Percentiles rank a stretch among this genome's conserved stretches.
Evolutionary conservation across 352 stramenopile species (phyloP).

Genomic region (Globisporangium orthogonon): DNA sequence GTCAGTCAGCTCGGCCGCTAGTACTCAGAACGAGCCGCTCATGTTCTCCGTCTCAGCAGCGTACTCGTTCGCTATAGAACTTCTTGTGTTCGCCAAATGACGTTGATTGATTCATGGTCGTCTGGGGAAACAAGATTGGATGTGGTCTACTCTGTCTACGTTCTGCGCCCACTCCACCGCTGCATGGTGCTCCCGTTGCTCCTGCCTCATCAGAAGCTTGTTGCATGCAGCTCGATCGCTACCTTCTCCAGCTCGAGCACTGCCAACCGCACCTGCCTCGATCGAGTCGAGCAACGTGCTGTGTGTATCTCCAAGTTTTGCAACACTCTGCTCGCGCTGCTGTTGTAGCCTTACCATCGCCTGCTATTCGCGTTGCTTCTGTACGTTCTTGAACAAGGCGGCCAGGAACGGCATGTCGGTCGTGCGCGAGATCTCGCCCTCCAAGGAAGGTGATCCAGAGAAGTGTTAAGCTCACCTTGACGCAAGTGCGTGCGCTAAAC

Average conservation of each 20-base stretch:
- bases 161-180: too few species aligned
- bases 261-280: too few species aligned
- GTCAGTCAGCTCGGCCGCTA: not conserved
- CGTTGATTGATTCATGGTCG: not conserved
- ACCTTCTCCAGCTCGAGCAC: too few species aligned
- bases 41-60: conserved; percentile 43
- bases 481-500: conserved; percentile 14
- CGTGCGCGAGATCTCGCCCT: conserved; percentile 18
- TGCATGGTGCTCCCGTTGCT: too few species aligned
- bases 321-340: conserved; percentile 2
- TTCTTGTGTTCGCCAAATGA: not conserved
- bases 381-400: not conserved
- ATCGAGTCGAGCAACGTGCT: too few species aligned
- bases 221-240: too few species aligned
- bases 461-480: conserved; percentile 16
- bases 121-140: too few species aligned
- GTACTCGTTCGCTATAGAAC: conserved; percentile 17
- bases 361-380: too few species aligned
- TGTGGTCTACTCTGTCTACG: too few species aligned
- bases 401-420: conserved; percentile 8
- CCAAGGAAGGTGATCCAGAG: conserved; percentile 5
- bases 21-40: not conserved
- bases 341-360: too few species aligned
- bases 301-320: conserved; percentile 11
- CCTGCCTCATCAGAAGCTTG: too few species aligned